Evolutionary conservation across 495 filamentous ascomycete species (phyloP), one percentile per base, ranked within the genome.

Genomic region (Hypoxylon fragiforme): DNA sequence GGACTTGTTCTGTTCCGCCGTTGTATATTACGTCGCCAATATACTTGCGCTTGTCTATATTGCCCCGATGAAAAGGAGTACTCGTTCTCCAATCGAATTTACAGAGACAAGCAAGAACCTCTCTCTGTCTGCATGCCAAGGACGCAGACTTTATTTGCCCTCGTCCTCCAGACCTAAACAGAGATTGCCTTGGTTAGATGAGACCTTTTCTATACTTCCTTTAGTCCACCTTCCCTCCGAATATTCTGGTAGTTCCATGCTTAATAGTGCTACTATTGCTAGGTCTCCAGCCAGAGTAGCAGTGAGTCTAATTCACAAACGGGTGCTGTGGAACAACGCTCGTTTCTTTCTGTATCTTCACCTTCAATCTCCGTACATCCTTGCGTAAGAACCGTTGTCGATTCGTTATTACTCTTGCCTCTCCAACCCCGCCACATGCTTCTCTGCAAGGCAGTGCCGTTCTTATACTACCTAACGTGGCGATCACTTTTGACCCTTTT

Each of bases 401-500:
- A 62, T 57, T 56, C 32, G 45, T 19, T 19, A 47, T 5, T 45
- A 44, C 60, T 65, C 53, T 31, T 52, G 52, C 55, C 55, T 52
- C 69, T 64, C 68, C 64, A 60, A 67, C 66, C 72, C 72, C 67
- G 67, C 72, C 66, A 70, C 56, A 64, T 64, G 60, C 48, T 51
- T 54, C 44, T 48, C 44, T 68, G 49, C 68, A 63, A 64, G 62
- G 47, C 56, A 68, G 64, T 70, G 66, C 68, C 56, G 54, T 64
- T 57, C 60, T 51, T 68, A 71, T 67, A 73, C 59, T 67, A 71
- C 65, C n/a, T n/a, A n/a, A n/a, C 64, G 69, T 64, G 58, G 48
- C 65, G 69, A 75, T 73, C 72, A 51, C 60, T 66, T 65, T 66
- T 60, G 62, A 70, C 56, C 61, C 60, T 66, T 70, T 72, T 66